Evolutionary conservation across 306 rosid species (phyloP), one percentile per base, ranked within the genome.

Genomic region (Prunus fruticosa): DNA sequence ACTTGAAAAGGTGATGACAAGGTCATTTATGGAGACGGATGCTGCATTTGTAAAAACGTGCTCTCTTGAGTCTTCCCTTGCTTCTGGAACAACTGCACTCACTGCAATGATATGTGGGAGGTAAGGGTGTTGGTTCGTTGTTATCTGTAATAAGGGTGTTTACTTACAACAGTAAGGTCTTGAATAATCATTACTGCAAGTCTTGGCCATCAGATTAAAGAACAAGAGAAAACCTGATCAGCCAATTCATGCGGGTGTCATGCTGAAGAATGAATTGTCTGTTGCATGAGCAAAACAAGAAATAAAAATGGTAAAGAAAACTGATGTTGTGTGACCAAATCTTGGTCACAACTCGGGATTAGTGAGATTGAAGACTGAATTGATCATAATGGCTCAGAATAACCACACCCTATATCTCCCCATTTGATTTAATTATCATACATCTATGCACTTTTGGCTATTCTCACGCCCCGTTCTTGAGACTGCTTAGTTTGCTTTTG

Each of bases 61-160:
- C 79, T 84, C 96, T 65, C 60, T 60, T 32, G 91, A 87, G 65
- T 76, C 96, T 69, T 83, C 96, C 65, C 77, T 78, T 22, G 86
- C 97, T 77, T 95, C 99, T 72, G 98, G 99, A 75, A 96, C 99
- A 70, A 96, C 99, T 78, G 99, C 91, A 22, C 89, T 96, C 1
- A 89, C 97, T 51, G 99, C 99, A 58, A 96, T 92, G 86, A 87
- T 96, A 79, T 93, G 88, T 65, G 96, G 98, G 81, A 91, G 99
- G 98, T 89, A 50, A 80, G 67, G 63, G 47, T 76, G 46, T 73
- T 23, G 11, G 38, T 25, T 27, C 74, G 69, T 70, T 54, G 14
- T 50, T 11, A 28, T 54, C 73, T 73, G 60, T 62, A 58, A 66
- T n/a, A 16, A 38, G 1, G 15, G 47, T 56, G 53, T 72, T 11